A percentile compares a stretch with the other conserved stretches of the same genome.
Conservation (phyloP, 441 rosid species). For the Populus hybrid region DNA sequence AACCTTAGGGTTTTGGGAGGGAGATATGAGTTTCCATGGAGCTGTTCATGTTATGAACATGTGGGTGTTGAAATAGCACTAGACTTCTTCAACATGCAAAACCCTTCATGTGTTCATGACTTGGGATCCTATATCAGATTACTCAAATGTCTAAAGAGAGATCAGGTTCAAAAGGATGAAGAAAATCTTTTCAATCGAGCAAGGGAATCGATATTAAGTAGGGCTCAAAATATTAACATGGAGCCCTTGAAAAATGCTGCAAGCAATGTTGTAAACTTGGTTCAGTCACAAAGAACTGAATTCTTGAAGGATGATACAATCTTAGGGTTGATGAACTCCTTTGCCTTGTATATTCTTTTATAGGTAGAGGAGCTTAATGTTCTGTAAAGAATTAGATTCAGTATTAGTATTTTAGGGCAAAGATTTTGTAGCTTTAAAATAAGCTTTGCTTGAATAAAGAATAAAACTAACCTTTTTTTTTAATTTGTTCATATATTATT, state of each 20-base stretch:
- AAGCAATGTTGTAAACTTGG: conserved; percentile 40
- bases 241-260: conserved; percentile 42
- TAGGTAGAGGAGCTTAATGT: conserved; percentile 4
- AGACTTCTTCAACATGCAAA: too few relatives aligned
- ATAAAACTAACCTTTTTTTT: not conserved
- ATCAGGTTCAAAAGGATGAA: conserved; percentile 6
- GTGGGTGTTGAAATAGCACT: too few relatives aligned
- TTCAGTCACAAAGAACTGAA: conserved; percentile 26
- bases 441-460: not conserved
- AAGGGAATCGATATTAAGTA: conserved; percentile 31
- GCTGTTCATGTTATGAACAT: too few relatives aligned
- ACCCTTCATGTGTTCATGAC: conserved; percentile 94
- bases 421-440: not conserved
- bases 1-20: too few relatives aligned
- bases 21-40: too few relatives aligned
- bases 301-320: conserved; percentile 11
- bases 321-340: conserved; percentile 22
- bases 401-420: not conserved
- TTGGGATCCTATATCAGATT: conserved; percentile 64
- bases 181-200: conserved; percentile 37
- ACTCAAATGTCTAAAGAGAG: conserved; percentile 37
- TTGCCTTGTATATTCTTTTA: conserved; percentile 27
- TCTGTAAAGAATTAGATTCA: not conserved
- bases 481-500: not conserved
- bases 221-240: conserved; percentile 34